A percentile compares a stretch with the other conserved stretches of the same genome.
Conservation (phyloP, 2,329 filamentous ascomycete species). For the Ophiostoma sp. region DNA sequence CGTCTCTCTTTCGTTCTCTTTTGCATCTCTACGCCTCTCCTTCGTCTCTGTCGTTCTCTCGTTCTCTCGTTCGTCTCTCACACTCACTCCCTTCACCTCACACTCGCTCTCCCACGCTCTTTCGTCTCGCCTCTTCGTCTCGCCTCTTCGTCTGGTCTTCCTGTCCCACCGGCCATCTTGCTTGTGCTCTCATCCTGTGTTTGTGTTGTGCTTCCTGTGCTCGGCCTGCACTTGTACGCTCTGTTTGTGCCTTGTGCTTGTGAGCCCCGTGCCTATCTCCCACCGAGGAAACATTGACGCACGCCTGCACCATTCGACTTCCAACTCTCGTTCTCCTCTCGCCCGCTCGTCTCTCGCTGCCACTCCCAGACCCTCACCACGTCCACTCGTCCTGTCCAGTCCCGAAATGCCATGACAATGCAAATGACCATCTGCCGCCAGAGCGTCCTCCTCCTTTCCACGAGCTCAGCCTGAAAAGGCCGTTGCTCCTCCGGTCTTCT, state of each 20-base stretch:
- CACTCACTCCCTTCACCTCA: not conserved
- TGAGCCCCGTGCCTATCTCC: conserved; percentile 11
- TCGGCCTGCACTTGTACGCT: not conserved
- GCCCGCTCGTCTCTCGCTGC: not conserved
- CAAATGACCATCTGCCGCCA: conserved; percentile 33
- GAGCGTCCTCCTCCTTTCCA: conserved; percentile 32
- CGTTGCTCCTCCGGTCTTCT: conserved; percentile 27
- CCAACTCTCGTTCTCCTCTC: not conserved
- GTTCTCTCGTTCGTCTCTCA: not conserved
- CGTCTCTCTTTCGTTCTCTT: no score
- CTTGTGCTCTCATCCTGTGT: not conserved
- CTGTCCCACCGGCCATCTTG: conserved; percentile 10
- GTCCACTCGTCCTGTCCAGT: not conserved
- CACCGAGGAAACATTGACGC: not conserved
- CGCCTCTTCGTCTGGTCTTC: conserved; percentile 12
- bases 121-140: not conserved
- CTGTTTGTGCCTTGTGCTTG: conserved; percentile 4
- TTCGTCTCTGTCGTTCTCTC: not conserved
- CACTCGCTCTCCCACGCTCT: not conserved
- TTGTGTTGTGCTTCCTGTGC: not conserved
- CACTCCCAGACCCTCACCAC: not conserved
- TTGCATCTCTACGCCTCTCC: no score
- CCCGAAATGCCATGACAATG: conserved; percentile 37
- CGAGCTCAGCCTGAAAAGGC: conserved; percentile 32
- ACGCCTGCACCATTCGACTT: conserved; percentile 2